Conservation (phyloP, 2,329 filamentous ascomycete species). For the Colletotrichum ledebouriae region DNA sequence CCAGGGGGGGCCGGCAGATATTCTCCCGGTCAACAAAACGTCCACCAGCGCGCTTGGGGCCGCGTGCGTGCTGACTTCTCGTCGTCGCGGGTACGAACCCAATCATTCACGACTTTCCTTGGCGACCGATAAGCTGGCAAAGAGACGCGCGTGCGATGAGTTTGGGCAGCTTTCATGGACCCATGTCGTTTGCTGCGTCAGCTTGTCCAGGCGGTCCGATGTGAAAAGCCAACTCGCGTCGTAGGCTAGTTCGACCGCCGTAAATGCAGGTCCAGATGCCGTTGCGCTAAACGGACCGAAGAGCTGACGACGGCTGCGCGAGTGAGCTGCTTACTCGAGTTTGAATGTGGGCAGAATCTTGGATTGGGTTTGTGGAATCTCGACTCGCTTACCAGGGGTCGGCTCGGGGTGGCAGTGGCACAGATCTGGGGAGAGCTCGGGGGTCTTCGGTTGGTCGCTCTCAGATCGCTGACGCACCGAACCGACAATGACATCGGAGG, state of each 20-base stretch:
- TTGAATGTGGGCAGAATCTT: neutral
- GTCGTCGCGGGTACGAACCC: slow-evolving; percentile 9
- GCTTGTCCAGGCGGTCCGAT: neutral
- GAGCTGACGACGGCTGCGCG: slow-evolving; percentile 2
- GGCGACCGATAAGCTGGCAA: neutral
- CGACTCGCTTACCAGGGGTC: neutral
- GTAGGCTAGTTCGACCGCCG: neutral
- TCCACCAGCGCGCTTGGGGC: neutral
- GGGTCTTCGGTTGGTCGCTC: slow-evolving; percentile 8
- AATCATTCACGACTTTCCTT: neutral
- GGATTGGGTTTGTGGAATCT: neutral
- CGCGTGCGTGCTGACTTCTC: neutral
- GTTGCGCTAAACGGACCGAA: neutral
- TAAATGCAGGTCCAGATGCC: no score
- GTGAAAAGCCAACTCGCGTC: neutral
- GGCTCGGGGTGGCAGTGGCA: slow-evolving; percentile 1
- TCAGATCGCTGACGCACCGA: no score
- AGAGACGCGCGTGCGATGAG: slow-evolving; percentile 26
- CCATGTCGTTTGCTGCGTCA: slow-evolving; percentile 14
- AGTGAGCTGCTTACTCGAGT: neutral
- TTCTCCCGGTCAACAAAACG: no score
- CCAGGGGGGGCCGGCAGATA: no score
- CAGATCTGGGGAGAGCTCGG: slow-evolving; percentile 12
- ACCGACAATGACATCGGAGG: no score
- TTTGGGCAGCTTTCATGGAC: neutral